A percentile compares a stretch with the other conserved stretches of the same genome.
phyloP scores from a whole-genome alignment of 352 stramenopile species.

The Phytophthora sojae region DNA sequence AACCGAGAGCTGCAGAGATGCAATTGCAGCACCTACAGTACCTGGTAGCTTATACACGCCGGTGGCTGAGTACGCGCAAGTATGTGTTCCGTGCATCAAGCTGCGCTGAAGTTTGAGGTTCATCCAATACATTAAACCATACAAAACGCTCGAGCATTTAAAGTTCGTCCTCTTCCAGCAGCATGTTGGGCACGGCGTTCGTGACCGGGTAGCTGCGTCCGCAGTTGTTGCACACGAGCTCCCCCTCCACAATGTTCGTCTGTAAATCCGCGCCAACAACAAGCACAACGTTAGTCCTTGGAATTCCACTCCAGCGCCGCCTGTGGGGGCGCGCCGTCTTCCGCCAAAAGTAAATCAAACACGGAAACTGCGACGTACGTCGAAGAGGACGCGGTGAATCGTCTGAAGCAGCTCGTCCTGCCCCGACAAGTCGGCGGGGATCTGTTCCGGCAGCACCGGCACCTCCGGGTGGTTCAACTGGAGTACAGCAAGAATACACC shows the following conservation, averaged over 20 bases:
- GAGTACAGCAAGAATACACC: not conserved
- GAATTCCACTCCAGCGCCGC: not conserved
- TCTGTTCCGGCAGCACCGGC: conserved; percentile 68
- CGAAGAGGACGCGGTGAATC: conserved; percentile 84
- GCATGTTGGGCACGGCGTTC: conserved; percentile 88
- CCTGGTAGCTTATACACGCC: too few relatives aligned
- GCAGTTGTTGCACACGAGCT: conserved; percentile 89
- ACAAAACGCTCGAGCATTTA: conserved; percentile 39
- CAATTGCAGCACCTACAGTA: not conserved
- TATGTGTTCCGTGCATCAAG: too few relatives aligned
- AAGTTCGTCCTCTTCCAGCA: conserved; percentile 88
- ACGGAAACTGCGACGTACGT: conserved; percentile 50
- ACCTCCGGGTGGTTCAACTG: conserved; percentile 86
- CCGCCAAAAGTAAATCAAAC: not conserved
- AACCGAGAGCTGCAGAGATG: conserved; percentile 2
- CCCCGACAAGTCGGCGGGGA: conserved; percentile 64
- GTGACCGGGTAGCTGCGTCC: conserved; percentile 78
- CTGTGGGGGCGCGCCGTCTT: too few relatives aligned
- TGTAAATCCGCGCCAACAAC: conserved; percentile 25
- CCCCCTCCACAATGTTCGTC: conserved; percentile 88
- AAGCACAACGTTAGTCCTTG: not conserved
- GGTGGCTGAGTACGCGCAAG: too few relatives aligned
- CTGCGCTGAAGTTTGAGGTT: too few relatives aligned
- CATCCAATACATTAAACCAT: conserved; percentile 33
- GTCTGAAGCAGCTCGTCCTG: conserved; percentile 76